Evolutionary conservation across 805 yeast genomes (phyloP), one percentile per base, ranked within the genome.

Genomic region (Yamadazyma philogaea): DNA sequence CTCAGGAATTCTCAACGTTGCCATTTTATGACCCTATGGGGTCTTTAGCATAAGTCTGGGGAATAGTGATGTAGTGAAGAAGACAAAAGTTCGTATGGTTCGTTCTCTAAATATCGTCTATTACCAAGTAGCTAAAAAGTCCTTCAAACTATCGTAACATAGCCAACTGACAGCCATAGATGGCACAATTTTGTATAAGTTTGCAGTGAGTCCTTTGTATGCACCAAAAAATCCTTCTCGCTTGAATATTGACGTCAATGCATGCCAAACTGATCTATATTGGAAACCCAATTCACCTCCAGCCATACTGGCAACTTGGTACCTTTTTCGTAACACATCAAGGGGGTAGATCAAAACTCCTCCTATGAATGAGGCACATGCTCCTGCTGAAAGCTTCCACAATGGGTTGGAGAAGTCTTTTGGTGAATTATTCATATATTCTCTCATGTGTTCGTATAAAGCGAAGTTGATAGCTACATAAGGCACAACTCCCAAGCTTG

Each of bases 101-200:
- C 8, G 12, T 11, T 24, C 28, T n/a, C 12, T 4, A 7, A 24
- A 24, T 24, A 7, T 7, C 28, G 28, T 24, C 28, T 24, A 24
- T 24, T 31, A 48, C 73, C 73, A 67, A 4, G 44, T 32, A 3
- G 53, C 58, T 16, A 70, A 59, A 19, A 48, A 44, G 10, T 58
- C 85, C 52, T 81, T 79, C 39, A 87, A 70, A 24, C 82, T 64
- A 51, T 95, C 98, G 60, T 80, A 83, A 47, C 86, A 80, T 52
- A 89, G 70, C 96, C 97, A 91, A 46, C 91, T 87, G 14, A 90
- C 88, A 3, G 98, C 98, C 90, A 93, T 91, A 11, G 93, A 82
- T 0, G 98, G 97, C 36, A 88, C 85, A 3, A 91, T 93, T 59
- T 90, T 91, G 71, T 86, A 82, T 59, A 87, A 70, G 57, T 88